Evolutionary conservation across 306 rosid genomes (phyloP).

Genomic region (Pyrus betulifolia): DNA sequence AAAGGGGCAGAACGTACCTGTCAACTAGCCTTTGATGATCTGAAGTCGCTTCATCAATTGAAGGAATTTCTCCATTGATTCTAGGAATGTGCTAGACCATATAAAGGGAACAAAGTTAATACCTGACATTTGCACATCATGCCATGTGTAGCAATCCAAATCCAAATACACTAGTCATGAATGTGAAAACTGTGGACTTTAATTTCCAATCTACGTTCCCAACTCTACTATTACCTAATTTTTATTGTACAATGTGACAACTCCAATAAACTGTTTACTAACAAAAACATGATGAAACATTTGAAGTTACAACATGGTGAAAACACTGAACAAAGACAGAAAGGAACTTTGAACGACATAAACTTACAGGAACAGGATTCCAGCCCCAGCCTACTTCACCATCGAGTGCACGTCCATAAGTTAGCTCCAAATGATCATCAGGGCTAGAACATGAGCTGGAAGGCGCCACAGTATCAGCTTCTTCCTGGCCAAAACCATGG

Average conservation of each 20-base stretch:
- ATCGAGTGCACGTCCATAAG: conserved; percentile 40
- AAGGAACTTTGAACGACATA: conserved; percentile 2
- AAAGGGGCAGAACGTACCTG: conserved; percentile 41
- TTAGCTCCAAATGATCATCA: conserved; percentile 30
- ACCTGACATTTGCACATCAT: conserved; percentile 1
- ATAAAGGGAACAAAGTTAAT: neutral
- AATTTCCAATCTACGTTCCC: neutral
- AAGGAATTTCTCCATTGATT: conserved; percentile 90
- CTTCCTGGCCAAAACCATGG: conserved; percentile 26
- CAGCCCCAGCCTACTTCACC: conserved; percentile 54
- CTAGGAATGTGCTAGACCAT: conserved; percentile 75
- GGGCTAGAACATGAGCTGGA: conserved; percentile 61
- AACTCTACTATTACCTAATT: neutral
- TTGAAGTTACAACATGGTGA: conserved; percentile 7
- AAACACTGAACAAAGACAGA: neutral
- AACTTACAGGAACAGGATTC: conserved; percentile 70
- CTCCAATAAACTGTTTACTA: neutral
- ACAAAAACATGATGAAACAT: neutral
- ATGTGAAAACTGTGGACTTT: neutral
- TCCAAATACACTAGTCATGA: neutral
- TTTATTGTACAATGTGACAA: neutral
- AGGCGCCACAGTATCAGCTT: conserved; percentile 30
- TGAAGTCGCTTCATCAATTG: conserved; percentile 77
- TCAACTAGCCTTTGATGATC: conserved; percentile 86
- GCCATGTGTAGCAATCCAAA: neutral